These are phyloP conservation scores for Eucalyptus pauciflora DNA, from an alignment of 345 rosid genomes.

Conservation along the genomic window DNA sequence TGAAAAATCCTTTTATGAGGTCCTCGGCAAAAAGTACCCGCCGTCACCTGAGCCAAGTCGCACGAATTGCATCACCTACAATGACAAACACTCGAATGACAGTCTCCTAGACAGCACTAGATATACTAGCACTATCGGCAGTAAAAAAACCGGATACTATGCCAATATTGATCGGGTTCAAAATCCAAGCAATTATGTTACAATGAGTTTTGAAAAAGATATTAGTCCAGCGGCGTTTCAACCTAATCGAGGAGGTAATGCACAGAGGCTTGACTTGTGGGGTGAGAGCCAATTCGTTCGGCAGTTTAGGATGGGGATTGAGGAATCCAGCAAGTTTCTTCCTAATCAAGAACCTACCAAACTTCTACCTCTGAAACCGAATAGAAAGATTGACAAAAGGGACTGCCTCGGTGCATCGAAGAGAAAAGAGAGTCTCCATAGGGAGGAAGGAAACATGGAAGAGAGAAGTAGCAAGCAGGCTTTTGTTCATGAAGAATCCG, in stretches of 20 bases:
- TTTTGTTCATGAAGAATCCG: not conserved
- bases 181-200: not conserved
- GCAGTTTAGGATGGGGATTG: not conserved
- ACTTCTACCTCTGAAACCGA: not conserved
- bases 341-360: not conserved
- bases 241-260: not conserved
- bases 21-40: conserved; percentile 46
- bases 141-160: not conserved
- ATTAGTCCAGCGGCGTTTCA: not conserved
- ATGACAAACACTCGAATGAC: not conserved
- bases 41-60: conserved; percentile 10
- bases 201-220: not conserved
- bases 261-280: not conserved
- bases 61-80: not conserved
- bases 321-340: not conserved
- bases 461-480: not conserved
- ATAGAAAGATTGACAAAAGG: not conserved
- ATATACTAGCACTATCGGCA: not conserved
- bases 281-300: not conserved
- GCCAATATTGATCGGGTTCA: not conserved
- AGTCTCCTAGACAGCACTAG: not conserved
- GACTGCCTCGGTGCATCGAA: not conserved
- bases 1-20: conserved; percentile 56
- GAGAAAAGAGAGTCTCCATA: not conserved
- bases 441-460: not conserved